Base-by-base conservation (phyloP, 2,329 filamentous ascomycete species). In the Xylariaceae sp. region DNA sequence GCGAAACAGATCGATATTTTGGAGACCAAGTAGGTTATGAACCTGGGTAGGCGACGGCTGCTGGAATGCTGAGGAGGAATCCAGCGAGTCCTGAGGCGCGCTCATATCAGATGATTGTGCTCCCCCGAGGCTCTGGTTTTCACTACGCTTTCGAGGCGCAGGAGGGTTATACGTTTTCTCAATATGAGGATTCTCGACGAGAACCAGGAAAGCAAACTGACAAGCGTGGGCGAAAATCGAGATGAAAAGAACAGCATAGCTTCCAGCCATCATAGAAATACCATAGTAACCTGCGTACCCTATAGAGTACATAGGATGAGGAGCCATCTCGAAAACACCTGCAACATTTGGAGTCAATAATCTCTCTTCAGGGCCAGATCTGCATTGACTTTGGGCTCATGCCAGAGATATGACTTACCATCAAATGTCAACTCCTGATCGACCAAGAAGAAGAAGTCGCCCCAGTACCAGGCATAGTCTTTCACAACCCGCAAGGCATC, bases 401-500 rank as follows among this genome's bases (percentile, higher is more conserved):
- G n/a, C n/a, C n/a, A n/a, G n/a, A n/a, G n/a, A n/a, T n/a, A n/a
- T n/a, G n/a, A n/a, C n/a, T n/a, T n/a, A n/a, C 94, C 94, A 70
- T 99, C 94, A 72, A 99, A 99, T 43, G 92, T 97, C 71, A 99
- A 80, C 69, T 96, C 91, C 75, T 97, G 92, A 74, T 99, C 94
- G 72, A 99, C 91, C 68, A 99, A 86, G 75, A 92, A 99, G 80
- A 97, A 99, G 76, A 97, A 97, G 74, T 99, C 94, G 57, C 94
- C 94, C 94, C 94, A 99, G 75, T 97, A 99, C 94, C 94, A 99
- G 23, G 94, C 94, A 76, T 92, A 99, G 74, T 99, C 94, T 74
- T 97, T 97, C 69, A 99, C 94, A 43, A 99, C 94, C 57, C 94
- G 84, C 73, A 99, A 94, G 16, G 94, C 94, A 73, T 99, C 94